Evolutionary conservation across 1,139 yeast species (phyloP).

Genomic region (Taphrina betulina): DNA sequence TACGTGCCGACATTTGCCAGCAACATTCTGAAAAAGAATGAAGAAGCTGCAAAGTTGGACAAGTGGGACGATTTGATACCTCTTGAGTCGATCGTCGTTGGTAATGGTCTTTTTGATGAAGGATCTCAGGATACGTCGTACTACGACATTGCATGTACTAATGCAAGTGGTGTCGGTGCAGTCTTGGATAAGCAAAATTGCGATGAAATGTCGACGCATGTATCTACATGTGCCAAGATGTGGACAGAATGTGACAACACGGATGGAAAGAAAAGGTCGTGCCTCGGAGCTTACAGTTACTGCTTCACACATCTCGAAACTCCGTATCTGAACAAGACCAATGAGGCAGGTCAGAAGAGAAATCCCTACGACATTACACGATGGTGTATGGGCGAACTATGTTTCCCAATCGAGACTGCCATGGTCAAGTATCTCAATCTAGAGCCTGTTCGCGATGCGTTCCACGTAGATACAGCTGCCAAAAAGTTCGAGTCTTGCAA

Average conservation of each 20-base stretch:
- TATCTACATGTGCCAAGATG: conserved; percentile 78
- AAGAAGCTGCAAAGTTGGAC: conserved; percentile 1
- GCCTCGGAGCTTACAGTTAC: conserved; percentile 92
- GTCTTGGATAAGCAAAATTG: conserved; percentile 80
- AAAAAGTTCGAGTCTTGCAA: conserved; percentile 80
- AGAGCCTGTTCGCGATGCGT: conserved; percentile 67
- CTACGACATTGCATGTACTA: conserved; percentile 88
- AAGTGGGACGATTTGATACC: conserved; percentile 52
- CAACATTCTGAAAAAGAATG: conserved; percentile 62
- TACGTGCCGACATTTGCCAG: conserved; percentile 84
- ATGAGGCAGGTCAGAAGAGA: too few species aligned
- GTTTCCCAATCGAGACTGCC: conserved; percentile 70
- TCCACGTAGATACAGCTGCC: conserved; percentile 76
- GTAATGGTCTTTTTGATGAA: conserved; percentile 94
- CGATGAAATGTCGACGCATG: conserved; percentile 64
- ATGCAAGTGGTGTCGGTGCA: conserved; percentile 52
- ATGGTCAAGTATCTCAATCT: conserved; percentile 68
- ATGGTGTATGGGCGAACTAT: conserved; percentile 77
- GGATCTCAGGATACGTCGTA: conserved; percentile 81
- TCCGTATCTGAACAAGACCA: conserved; percentile 79
- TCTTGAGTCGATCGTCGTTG: conserved; percentile 83
- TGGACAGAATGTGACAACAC: conserved; percentile 75
- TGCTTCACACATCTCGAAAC: conserved; percentile 74
- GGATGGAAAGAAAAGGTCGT: conserved; percentile 78
- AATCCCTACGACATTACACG: conserved; percentile 87